Evolutionary conservation across 805 yeast genomes (phyloP), one percentile per base, ranked within the genome.

Genomic region (Barnettozyma californica): DNA sequence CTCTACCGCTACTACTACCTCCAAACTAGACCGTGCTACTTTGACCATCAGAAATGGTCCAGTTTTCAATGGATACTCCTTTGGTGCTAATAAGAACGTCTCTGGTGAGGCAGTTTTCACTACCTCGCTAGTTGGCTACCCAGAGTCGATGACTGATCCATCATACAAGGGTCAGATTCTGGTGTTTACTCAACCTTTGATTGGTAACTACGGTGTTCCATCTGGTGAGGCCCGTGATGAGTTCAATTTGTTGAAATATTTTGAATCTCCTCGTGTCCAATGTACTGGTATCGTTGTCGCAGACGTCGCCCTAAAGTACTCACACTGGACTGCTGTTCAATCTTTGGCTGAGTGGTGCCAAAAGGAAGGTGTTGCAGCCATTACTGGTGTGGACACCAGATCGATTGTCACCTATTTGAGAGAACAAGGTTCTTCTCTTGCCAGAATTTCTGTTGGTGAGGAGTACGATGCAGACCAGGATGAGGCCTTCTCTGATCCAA

Each of bases 241-340:
- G 67, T 91, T 70, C 71, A 87, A 88, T 58, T 73, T 94, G 56
- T 78, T 92, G 64, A 89, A 87, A 68, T 88, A 88, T 69, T 84
- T 94, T 70, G 99, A 94, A 73, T 80, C 91, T 49, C 94, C 97
- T 5, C 80, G 78, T 58, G 83, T 88, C 48, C 98, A 94, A 70
- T 91, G 97, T 70, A 83, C 87, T 52, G 99, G 98, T 59, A 89
- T 94, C 51, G 96, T 94, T 43, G 99, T 94, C 25, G 87, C 96
- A 39, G 97, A 94, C 64, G 96, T 81, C 47, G 98, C 99, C 20
- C 78, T 91, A 77, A 79, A 90, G 66, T 89, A 92, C 69, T 88
- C 97, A n/a, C 99, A 94, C 68, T 94, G 99, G 99, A 91, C 98
- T 34, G 99, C 99, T 4, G 96, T 94, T 31, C 98, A 94, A 73